Evolutionary conservation across 2,329 filamentous ascomycete genomes (phyloP), one percentile per base, ranked within the genome.

Genomic region (Raffaelea albimanens): DNA sequence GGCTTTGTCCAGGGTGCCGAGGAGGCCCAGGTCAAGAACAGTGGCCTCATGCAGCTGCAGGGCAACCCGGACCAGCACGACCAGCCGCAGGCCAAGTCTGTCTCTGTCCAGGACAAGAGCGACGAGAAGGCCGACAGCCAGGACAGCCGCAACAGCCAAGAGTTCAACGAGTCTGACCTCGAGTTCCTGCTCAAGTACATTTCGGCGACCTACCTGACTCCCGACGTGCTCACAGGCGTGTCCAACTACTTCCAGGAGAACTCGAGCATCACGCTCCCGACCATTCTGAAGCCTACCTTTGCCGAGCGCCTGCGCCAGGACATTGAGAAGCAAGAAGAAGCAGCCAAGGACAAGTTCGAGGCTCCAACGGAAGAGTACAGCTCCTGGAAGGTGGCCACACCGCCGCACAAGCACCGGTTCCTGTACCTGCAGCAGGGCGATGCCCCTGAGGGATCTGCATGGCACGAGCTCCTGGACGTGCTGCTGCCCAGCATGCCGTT

Each of bases 351-450:
- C 34, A 29, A 29, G 2, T 59, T 64, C 1, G 72, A 75, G 49
- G 80, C 85, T 50, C 23, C 21, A 18, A 34, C 11, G n/a, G 78
- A 83, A 58, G 71, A 71, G 41, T 67, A 67, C 52, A 76, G 70
- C 39, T 66, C 68, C 0, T 93, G 87, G 86, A 78, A 75, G 51
- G 84, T 94, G 9, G 87, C 93, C 7, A 77, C 80, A 29, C 93
- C 93, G 36, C 93, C 93, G 1, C 90, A 98, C 68, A 98, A 98
- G 69, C 89, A 96, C 61, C 86, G 90, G 14, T 98, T 85, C 63
- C 72, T 95, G 2, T 98, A 93, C 65, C 76, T 87, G 50, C 81
- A 88, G 56, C 69, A 67, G 55, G 72, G 59, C 44, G 65, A 66
- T 19, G 51, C 50, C 21, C 54, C 59, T 1, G 66, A 72, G 40